Base-by-base conservation (phyloP, 129 eudicot species). In the Flaveria linearis region DNA sequence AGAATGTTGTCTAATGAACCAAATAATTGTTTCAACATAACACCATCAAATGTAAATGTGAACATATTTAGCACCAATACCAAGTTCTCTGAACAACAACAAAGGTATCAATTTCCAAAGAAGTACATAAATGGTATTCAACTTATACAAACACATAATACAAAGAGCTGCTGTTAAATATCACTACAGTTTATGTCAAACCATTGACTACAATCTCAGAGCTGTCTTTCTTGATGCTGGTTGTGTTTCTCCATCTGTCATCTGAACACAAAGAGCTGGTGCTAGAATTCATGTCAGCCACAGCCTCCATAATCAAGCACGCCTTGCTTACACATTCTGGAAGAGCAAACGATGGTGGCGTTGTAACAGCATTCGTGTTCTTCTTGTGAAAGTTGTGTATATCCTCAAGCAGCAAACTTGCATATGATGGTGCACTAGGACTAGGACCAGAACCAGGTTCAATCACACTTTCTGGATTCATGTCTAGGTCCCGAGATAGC, bases 341-440 rank as follows among this genome's bases (percentile, higher is more conserved):
- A 68, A 88, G 86, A 7, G 88, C 76, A 56, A 91, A 84, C 1
- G 87, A 62, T 9, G 97, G 78, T 1, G 49, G 63, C 69, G 39
- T 65, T 2, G 79, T 26, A 2, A 16, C 53, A 30, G 53, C 60
- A 56, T 13, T 65, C 20, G 73, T 30, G 49, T 80, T 80, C 84
- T 91, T 91, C 69, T 86, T 97, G 82, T 95, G 97, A 83, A 95
- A 95, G 64, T 91, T 95, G n/a, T 95, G 94, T 55, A 95, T 95
- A 77, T 95, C 97, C 63, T 95, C 96, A 0, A 91, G 94, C 42
- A 95, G 74, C 30, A 95, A 76, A 16, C 94, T 75, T 3, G 93
- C 85, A 77, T 95, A 95, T 41, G 93, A 84, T 28, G 97, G 80
- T 5, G 79, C 68, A 64, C 74, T 64, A 12, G 70, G 70, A 69